phyloP scores from a whole-genome alignment of 495 filamentous ascomycete genomes.

The Xylaria longipes region DNA sequence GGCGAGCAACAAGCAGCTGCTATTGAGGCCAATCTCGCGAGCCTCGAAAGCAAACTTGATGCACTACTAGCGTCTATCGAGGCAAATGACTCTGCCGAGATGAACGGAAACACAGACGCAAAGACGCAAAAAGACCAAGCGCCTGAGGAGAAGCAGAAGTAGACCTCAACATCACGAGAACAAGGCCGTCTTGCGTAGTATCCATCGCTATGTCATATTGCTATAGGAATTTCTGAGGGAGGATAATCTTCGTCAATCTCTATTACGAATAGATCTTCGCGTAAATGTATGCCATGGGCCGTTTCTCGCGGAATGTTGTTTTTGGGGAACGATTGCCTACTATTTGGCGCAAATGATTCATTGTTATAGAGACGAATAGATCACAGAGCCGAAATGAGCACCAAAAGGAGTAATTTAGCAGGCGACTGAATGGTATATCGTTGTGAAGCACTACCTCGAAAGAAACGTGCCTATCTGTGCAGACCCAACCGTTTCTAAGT shows the following conservation, averaged over 20 bases:
- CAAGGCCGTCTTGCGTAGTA: not conserved
- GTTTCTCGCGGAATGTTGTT: not conserved
- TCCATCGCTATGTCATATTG: not conserved
- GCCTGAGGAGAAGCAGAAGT: conserved; percentile 27
- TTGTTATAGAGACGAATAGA: not conserved
- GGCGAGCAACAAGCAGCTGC: conserved; percentile 61
- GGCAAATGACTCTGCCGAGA: conserved; percentile 9
- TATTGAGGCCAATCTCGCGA: conserved; percentile 60
- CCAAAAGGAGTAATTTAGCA: too few species aligned
- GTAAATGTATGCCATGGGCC: not conserved
- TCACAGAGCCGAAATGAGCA: too few species aligned
- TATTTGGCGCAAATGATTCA: not conserved
- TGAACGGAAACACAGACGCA: not conserved
- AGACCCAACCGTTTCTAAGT: not conserved
- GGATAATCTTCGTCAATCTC: not conserved
- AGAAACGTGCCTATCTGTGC: not conserved
- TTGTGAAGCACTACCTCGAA: not conserved
- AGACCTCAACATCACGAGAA: not conserved
- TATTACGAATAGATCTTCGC: not conserved
- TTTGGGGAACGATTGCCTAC: not conserved
- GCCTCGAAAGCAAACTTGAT: conserved; percentile 61
- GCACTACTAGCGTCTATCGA: conserved; percentile 55
- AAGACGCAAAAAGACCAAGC: conserved; percentile 18
- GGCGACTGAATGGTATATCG: not conserved
- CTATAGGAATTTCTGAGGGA: not conserved